Percentiles rank a stretch among this genome's conserved stretches.
These are phyloP conservation scores for Plasmopara muralis DNA, from an alignment of 352 stramenopile genomes.

Conservation along the genomic window DNA sequence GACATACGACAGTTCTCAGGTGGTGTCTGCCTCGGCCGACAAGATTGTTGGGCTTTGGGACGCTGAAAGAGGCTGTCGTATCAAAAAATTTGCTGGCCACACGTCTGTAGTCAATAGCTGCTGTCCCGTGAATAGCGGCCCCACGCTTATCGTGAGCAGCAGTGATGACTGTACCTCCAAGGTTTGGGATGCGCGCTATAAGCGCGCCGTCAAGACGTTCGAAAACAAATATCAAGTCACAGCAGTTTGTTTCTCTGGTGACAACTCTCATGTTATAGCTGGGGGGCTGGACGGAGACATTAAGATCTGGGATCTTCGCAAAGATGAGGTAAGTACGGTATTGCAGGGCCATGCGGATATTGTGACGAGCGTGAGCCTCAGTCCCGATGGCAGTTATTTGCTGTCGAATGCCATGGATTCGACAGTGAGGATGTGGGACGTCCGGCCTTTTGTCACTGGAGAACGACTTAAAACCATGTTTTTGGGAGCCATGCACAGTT, in stretches of 20 bases:
- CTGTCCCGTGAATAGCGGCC: constrained; percentile 77
- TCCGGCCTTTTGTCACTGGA: constrained; percentile 82
- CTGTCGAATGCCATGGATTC: constrained; percentile 95
- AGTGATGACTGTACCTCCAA: constrained; percentile 88
- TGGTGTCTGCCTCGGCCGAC: constrained; percentile 90
- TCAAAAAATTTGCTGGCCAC: constrained; percentile 85
- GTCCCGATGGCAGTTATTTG: constrained; percentile 89
- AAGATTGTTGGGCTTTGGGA: constrained; percentile 89
- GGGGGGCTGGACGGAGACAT: constrained; percentile 93
- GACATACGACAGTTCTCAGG: constrained; percentile 79
- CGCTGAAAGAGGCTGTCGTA: constrained; percentile 64
- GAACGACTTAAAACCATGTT: constrained; percentile 53
- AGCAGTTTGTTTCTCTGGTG: constrained; percentile 81
- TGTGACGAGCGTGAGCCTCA: constrained; percentile 91
- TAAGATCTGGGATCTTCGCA: constrained; percentile 90
- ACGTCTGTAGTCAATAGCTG: constrained; percentile 88
- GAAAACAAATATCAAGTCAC: constrained; percentile 88
- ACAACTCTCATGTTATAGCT: constrained; percentile 84
- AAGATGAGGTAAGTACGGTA: constrained; percentile 69
- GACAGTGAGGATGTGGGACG: constrained; percentile 89
- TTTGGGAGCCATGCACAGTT: constrained; percentile 86
- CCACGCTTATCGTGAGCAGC: constrained; percentile 77
- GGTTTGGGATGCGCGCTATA: constrained; percentile 87
- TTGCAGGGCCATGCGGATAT: constrained; percentile 91
- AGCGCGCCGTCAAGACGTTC: constrained; percentile 74